Percentiles rank a stretch among this genome's conserved stretches.
phyloP scores from a whole-genome alignment of 1,139 yeast genomes.

The Candida buenavistaensis region DNA sequence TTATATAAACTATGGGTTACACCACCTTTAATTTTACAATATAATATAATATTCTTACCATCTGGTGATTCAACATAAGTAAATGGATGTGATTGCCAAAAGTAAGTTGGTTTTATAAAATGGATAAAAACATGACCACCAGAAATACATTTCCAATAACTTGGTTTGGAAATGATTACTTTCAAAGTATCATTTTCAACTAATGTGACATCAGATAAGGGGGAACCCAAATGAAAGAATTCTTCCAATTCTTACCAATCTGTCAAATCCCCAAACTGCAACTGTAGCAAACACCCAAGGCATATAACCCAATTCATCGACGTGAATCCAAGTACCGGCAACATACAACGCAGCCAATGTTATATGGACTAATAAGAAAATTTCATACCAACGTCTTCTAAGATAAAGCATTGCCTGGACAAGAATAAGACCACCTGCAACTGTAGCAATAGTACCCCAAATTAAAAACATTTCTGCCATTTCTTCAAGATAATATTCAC shows the following conservation, averaged over 20 bases:
- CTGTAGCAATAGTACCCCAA: slow-evolving; percentile 35
- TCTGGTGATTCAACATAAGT: slow-evolving; percentile 30
- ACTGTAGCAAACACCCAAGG: slow-evolving; percentile 38
- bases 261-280: slow-evolving; percentile 47
- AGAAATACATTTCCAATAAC: slow-evolving; percentile 41
- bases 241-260: slow-evolving; percentile 37
- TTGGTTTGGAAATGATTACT: slow-evolving; percentile 41
- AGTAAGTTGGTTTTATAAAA: slow-evolving; percentile 37
- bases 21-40: slow-evolving; percentile 38
- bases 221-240: slow-evolving; percentile 39
- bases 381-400: slow-evolving; percentile 45
- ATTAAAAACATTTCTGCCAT: slow-evolving; percentile 23
- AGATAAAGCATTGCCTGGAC: slow-evolving; percentile 39
- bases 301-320: slow-evolving; percentile 38
- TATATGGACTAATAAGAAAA: slow-evolving; percentile 42
- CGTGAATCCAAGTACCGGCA: slow-evolving; percentile 45
- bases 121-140: slow-evolving; percentile 56
- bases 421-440: slow-evolving; percentile 35
- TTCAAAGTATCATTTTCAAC: slow-evolving; percentile 40
- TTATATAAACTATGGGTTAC: slow-evolving; percentile 34
- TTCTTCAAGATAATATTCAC: slow-evolving; percentile 13
- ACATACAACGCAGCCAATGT: slow-evolving; percentile 40
- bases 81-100: slow-evolving; percentile 48
- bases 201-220: slow-evolving; percentile 33
- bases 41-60: slow-evolving; percentile 25